Evolutionary conservation across 2,329 filamentous ascomycete species (phyloP), one percentile per base, ranked within the genome.

Genomic region (Teratosphaeriaceae sp.): DNA sequence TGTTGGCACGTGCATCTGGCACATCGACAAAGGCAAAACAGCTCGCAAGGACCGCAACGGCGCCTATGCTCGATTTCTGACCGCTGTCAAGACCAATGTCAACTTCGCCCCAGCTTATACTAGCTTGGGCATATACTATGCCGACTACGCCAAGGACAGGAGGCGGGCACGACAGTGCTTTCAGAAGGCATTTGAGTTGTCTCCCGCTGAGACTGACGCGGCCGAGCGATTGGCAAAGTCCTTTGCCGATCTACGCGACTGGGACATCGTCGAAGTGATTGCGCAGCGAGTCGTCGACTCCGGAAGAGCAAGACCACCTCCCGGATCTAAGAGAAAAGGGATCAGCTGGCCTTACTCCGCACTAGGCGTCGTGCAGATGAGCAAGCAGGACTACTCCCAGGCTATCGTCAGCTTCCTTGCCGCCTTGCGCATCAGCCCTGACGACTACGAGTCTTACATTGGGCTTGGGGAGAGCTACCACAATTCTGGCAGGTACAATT

Each of bases 391-490:
- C 47, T 97, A 90, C 55, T 72, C 82, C 52, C 85, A 87, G 60
- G 88, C 88, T 26, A 88, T 97, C 42, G 82, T 90, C 7, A 94
- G 88, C 0, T 98, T 97, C 62, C 85, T 97, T 58, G 80, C 87
- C 1, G 89, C 92, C 9, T 71, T 98, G 24, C 77, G 90, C 41
- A 85, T 95, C 37, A 79, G 81, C 2, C 88, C 89, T 0, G 72
- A 82, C 31, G 88, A 97, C 63, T 97, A 97, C 58, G 85, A 98
- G 65, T 94, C 87, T 0, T 98, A 90, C 80, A 85, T 98, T 19
- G 92, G 92, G 1, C 74, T 98, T 1, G 92, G 90, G n/a, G 92
- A 98, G 67, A 94, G 88, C 59, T 98, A 98, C 59, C 85, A 96
- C 61, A 92, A 86, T 54, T 94, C 89, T 13, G 90, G 92, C 8